A percentile compares a stretch with the other conserved stretches of the same genome.
phyloP scores from a whole-genome alignment of 179 eudicot genomes.

The Beta macrorhiza region DNA sequence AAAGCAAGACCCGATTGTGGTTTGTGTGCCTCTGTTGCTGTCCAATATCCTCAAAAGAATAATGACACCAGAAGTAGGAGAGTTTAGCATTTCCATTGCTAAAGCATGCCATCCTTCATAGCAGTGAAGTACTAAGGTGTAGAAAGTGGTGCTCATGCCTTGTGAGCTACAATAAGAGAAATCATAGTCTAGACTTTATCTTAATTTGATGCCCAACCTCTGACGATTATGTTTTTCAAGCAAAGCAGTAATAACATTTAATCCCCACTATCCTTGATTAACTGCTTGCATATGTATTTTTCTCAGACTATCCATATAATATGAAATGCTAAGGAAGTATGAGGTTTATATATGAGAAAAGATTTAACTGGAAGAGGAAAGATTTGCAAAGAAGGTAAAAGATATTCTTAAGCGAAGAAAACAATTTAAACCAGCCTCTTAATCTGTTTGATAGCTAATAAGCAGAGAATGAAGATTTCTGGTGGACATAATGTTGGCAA shows the following conservation, averaged over 20 bases:
- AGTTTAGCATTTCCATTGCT: not conserved
- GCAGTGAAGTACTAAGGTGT: not conserved
- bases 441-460: too few relatives aligned
- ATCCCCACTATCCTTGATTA: not conserved
- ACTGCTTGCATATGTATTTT: not conserved
- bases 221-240: not conserved
- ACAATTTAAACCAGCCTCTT: too few relatives aligned
- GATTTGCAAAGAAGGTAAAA: too few relatives aligned
- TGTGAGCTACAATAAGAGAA: too few relatives aligned
- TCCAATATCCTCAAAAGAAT: not conserved
- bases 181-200: not conserved
- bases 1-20: not conserved
- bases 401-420: too few relatives aligned
- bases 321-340: too few relatives aligned
- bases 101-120: not conserved
- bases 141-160: not conserved
- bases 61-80: not conserved
- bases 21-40: conserved; percentile 1
- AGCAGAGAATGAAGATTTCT: too few relatives aligned
- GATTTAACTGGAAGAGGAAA: too few relatives aligned
- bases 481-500: too few relatives aligned
- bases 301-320: too few relatives aligned
- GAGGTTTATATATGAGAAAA: too few relatives aligned
- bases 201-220: not conserved
- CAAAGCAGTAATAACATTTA: not conserved